These are phyloP conservation scores for Westerdykella aurantiaca DNA, from an alignment of 2,329 filamentous ascomycete genomes.

Conservation along the genomic window DNA sequence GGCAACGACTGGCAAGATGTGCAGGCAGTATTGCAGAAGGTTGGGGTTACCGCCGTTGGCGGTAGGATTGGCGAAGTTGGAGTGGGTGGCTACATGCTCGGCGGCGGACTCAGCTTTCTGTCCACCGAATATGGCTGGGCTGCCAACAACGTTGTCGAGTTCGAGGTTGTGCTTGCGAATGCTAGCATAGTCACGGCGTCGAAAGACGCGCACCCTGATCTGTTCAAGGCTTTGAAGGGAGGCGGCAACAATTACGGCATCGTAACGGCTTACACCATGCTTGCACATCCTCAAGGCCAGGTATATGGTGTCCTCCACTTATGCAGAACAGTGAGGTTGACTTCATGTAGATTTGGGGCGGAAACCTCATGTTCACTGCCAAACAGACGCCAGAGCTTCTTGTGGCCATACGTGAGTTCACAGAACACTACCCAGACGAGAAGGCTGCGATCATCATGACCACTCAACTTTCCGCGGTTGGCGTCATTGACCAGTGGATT, in stretches of 20 bases:
- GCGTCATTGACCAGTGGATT: slow-evolving; percentile 50
- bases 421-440: slow-evolving; percentile 52
- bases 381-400: slow-evolving; percentile 41
- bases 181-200: slow-evolving; percentile 41
- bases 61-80: slow-evolving; percentile 45
- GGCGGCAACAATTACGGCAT: slow-evolving; percentile 43
- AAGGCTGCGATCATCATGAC: slow-evolving; percentile 58
- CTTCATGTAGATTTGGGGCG: slow-evolving; percentile 40
- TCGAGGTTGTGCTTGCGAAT: slow-evolving; percentile 45
- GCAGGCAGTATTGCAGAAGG: slow-evolving; percentile 32
- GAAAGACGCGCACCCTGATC: slow-evolving; percentile 33
- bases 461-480: slow-evolving; percentile 42
- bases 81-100: slow-evolving; percentile 42
- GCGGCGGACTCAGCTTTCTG: slow-evolving; percentile 39
- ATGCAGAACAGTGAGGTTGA: slow-evolving; percentile 8
- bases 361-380: slow-evolving; percentile 38
- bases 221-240: slow-evolving; percentile 41
- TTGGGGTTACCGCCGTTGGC: slow-evolving; percentile 35
- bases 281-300: slow-evolving; percentile 20
- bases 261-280: slow-evolving; percentile 33
- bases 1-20: slow-evolving; percentile 28
- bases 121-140: slow-evolving; percentile 42
- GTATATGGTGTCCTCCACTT: slow-evolving; percentile 5
- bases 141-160: slow-evolving; percentile 44
- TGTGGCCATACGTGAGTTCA: slow-evolving; percentile 49